Conservation (phyloP, 345 rosid species). For the Gossypium longicalyx region DNA sequence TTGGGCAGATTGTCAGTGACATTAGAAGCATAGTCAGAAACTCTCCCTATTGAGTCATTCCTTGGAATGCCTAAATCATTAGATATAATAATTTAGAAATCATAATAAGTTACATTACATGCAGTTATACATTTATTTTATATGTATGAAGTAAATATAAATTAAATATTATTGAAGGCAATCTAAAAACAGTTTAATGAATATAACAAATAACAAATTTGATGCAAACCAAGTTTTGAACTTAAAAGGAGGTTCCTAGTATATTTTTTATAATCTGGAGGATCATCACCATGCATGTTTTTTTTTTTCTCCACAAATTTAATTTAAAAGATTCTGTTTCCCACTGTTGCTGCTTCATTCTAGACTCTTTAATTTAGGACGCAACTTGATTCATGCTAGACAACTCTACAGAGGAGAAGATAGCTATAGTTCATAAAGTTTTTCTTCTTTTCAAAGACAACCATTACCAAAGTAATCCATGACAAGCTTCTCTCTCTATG, state of each 20-base stretch:
- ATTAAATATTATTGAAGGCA: neutral
- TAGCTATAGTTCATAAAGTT: neutral
- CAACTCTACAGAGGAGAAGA: neutral
- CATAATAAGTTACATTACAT: neutral
- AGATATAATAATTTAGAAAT: slow-evolving; percentile 2
- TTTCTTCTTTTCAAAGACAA: neutral
- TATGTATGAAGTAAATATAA: neutral
- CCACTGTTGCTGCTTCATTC: neutral
- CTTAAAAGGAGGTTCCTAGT: neutral
- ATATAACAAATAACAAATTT: neutral
- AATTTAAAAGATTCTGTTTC: neutral
- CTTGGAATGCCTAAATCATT: slow-evolving; percentile 63
- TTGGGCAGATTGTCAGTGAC: slow-evolving; percentile 63
- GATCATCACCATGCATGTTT: neutral
- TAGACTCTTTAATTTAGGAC: neutral
- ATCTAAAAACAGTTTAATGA: neutral
- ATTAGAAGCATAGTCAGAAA: slow-evolving; percentile 56
- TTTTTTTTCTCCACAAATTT: neutral
- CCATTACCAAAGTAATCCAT: neutral
- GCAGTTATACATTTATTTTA: neutral
- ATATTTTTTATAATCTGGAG: neutral
- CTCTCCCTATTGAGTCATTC: slow-evolving; percentile 77
- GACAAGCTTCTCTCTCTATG: neutral
- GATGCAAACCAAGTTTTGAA: neutral
- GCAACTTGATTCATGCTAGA: neutral